phyloP scores from a whole-genome alignment of 768 basidiomycete species.

The Pluteus cervinus region DNA sequence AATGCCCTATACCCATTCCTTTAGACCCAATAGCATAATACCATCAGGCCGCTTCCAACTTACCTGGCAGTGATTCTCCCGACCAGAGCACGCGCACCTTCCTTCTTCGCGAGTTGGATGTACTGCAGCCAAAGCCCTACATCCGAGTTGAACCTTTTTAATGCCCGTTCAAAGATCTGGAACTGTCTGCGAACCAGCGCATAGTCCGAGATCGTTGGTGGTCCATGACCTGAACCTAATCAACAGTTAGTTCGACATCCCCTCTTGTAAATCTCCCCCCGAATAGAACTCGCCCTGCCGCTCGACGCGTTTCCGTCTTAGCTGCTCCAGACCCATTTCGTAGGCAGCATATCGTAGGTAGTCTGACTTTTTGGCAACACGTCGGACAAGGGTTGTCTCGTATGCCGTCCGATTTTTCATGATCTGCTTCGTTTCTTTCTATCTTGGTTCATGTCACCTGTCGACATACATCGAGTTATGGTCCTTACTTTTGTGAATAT shows the following conservation, averaged over 20 bases:
- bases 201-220: constrained; percentile 74
- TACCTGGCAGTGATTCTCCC: constrained; percentile 80
- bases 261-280: background rate
- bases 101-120: constrained; percentile 74
- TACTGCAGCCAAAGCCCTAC: constrained; percentile 87
- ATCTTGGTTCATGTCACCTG: constrained; percentile 11
- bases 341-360: constrained; percentile 89
- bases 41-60: constrained; percentile 14
- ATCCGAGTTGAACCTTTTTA: constrained; percentile 85
- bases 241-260: constrained; percentile 3
- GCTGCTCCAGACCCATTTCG: constrained; percentile 81
- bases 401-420: constrained; percentile 79
- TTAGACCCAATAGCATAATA: constrained; percentile 8
- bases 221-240: constrained; percentile 37
- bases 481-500: constrained; percentile 71
- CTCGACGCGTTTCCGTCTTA: constrained; percentile 69
- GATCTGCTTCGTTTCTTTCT: constrained; percentile 81
- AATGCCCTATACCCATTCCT: constrained; percentile 51
- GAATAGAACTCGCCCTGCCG: constrained; percentile 50
- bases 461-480: constrained; percentile 3
- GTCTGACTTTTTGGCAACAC: constrained; percentile 81
- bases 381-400: constrained; percentile 78
- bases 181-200: constrained; percentile 81
- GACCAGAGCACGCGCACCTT: constrained; percentile 74
- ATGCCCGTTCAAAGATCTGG: constrained; percentile 86